Base-by-base conservation (phyloP, 225 moss, liverwort and hornwort genomes). In the Neckera pumila region DNA sequence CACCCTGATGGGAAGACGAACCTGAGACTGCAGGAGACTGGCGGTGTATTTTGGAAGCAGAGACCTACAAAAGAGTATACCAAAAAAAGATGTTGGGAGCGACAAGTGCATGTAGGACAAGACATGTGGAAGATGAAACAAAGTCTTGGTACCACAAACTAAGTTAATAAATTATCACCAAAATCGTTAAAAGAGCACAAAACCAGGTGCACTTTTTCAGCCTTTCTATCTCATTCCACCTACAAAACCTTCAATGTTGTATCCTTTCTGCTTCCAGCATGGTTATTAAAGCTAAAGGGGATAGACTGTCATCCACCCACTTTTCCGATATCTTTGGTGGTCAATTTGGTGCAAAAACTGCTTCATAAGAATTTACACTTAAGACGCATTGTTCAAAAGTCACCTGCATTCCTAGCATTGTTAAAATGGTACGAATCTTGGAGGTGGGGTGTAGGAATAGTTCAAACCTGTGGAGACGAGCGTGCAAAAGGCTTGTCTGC, bases 391-490 rank as follows among this genome's bases (percentile, higher is more conserved):
- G 49, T 49, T 49, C 45, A 17, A 26, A 84, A 59, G 72, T 73
- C 59, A 23, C 9, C 34, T 59, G 17, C 23, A 34, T 25, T 72
- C 57, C 33, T 43, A 84, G 45, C 43, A 22, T 43, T 73, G 58
- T 34, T 59, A 18, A 72, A 33, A 73, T 26, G 43, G 45, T 26
- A 63, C 21, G 38, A 61, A 71, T 58, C 71, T 66, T 56, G 38
- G 14, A 84, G 47, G 27, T 36, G n/a, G 59, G 33, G 51, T 56
- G 8, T 42, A 92, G 54, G 19, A 70, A 66, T 74, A 38, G 56
- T 40, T 79, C 70, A 84, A 63, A 93, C 93, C 91, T 92, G 92
- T 28, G 88, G 88, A 66, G 92, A 84, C 14, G 90, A 87, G 49
- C 64, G 81, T 49, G 82, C 81, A 84, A 36, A 22, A 85, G 43